Base-by-base conservation (phyloP, 306 rosid species). In the Quercus suber region DNA sequence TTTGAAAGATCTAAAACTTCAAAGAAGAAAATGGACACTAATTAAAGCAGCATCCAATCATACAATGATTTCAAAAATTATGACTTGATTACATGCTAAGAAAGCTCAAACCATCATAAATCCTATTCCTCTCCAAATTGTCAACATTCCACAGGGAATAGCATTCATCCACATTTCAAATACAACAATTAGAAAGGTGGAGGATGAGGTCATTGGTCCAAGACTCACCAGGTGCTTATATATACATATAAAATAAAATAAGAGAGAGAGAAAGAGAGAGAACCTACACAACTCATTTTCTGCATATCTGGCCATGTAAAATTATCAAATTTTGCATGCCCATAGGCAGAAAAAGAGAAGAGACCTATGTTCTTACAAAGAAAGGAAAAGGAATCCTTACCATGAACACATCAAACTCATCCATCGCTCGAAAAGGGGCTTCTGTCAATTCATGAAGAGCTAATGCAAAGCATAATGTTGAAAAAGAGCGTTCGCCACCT, bases 401-500 rank as follows among this genome's bases (percentile, higher is more conserved):
- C 99, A 94, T 94, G 73, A 91, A 94, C 79, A 94, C 99, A 79
- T 94, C 99, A 81, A 94, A 94, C 86, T 94, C 99, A 77, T 94
- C 99, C 97, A 94, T 94, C 20, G 99, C 97, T 68, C 97, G 88
- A 77, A 94, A 94, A 45, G 99, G 95, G 55, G 99, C 89, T 80
- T 94, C 99, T 19, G 95, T 92, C 99, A 94, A 91, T 72, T 88
- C 93, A 84, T 94, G 99, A 76, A 94, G 97, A 43, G 99, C 97
- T 75, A 94, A 84, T 5, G 97, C 77, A 79, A 94, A 94, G 88
- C 99, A 94, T 84, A 94, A 83, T 33, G 99, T 94, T 77, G 99
- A 94, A 78, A 92, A 92, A 7, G 99, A 94, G 64, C 99, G 95
- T 77, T 95, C 99, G 19, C 99, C 99, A 55, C 99, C 99, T 94